Evolutionary conservation across 2,329 filamentous ascomycete species (phyloP).

Genomic region (Capronia epimyces): DNA sequence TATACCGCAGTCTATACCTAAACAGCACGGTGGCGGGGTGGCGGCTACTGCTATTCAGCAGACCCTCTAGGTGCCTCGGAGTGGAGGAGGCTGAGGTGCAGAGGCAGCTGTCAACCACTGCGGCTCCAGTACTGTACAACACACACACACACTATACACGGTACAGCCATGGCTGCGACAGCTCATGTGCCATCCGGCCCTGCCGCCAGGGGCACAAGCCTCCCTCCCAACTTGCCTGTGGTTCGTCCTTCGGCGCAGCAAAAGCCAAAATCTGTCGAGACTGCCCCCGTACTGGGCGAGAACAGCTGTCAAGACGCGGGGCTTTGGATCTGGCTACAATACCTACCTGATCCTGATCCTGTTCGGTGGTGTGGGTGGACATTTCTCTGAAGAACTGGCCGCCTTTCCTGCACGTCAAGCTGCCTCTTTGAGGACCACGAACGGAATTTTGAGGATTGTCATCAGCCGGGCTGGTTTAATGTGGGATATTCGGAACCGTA

Average conservation of each 20-base stretch:
- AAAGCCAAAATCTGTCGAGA: background rate
- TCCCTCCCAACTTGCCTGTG: background rate
- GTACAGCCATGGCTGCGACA: too few species aligned
- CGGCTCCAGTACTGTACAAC: background rate
- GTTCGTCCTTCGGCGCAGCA: background rate
- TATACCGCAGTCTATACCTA: background rate
- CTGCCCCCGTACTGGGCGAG: background rate
- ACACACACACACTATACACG: background rate
- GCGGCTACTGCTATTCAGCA: too few species aligned
- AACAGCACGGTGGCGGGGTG: background rate
- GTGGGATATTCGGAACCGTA: background rate
- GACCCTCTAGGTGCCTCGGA: too few species aligned
- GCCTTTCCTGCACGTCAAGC: background rate
- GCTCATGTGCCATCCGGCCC: background rate
- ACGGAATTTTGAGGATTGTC: background rate
- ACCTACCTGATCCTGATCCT: background rate
- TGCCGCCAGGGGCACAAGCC: background rate
- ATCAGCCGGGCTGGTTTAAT: too few species aligned
- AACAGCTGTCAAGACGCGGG: constrained; percentile 6
- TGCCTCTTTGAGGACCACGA: background rate
- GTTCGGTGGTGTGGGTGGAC: background rate
- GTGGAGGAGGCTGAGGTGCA: background rate
- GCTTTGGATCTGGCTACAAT: background rate
- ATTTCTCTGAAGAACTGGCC: background rate
- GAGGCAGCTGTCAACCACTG: background rate